These are phyloP conservation scores for Candida albicans DNA, from an alignment of 1,139 yeast genomes.

Conservation along the genomic window DNA sequence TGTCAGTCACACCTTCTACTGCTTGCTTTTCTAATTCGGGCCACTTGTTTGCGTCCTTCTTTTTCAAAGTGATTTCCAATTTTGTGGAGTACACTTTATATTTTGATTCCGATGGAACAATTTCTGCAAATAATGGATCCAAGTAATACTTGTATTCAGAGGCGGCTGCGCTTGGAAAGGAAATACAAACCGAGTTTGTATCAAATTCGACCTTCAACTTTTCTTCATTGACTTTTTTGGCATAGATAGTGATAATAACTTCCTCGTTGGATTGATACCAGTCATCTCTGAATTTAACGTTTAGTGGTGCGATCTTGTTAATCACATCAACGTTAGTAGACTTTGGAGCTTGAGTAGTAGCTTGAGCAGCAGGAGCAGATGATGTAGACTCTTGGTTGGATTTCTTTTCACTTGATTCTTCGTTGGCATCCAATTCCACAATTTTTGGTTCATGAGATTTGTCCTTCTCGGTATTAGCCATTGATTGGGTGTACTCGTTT, in stretches of 20 bases:
- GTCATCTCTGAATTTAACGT: conserved; percentile 59
- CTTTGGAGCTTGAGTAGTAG: background rate
- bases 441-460: conserved; percentile 3
- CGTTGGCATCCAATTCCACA: conserved; percentile 6
- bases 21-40: conserved; percentile 35
- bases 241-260: conserved; percentile 70
- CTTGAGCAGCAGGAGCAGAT: background rate
- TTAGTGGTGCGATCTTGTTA: conserved; percentile 42
- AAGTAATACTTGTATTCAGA: conserved; percentile 51
- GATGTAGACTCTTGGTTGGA: background rate
- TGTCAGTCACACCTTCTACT: conserved; percentile 10
- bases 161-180: conserved; percentile 47
- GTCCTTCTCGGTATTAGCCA: conserved; percentile 3
- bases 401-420: background rate
- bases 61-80: conserved; percentile 59
- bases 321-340: conserved; percentile 36
- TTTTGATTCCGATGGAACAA: conserved; percentile 47
- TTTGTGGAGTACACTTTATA: conserved; percentile 68
- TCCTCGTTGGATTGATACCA: conserved; percentile 70
- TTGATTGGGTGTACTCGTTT: conserved; percentile 7
- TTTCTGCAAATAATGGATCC: conserved; percentile 51
- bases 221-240: conserved; percentile 59
- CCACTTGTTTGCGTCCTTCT: conserved; percentile 44
- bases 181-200: conserved; percentile 31
- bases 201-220: conserved; percentile 38